phyloP scores from a whole-genome alignment of 2,329 filamentous ascomycete species.

The Fusarium subglutinans region DNA sequence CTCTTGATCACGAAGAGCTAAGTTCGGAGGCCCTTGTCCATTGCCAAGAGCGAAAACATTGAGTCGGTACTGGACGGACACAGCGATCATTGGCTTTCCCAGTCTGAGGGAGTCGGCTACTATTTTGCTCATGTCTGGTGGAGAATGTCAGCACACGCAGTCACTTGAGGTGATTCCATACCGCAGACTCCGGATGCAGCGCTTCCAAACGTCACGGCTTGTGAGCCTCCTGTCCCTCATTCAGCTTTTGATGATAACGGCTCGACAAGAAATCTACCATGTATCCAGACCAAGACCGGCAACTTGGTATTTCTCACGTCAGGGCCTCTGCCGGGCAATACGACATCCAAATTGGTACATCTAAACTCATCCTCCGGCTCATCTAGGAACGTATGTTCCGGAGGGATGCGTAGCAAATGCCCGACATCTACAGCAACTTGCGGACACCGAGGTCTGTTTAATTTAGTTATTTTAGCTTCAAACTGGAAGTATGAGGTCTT shows the following conservation, averaged over 20 bases:
- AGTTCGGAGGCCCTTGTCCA: constrained; percentile 47
- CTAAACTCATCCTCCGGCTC: constrained; percentile 54
- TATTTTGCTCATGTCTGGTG: constrained; percentile 35
- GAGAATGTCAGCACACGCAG: rapidly evolving
- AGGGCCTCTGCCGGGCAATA: constrained; percentile 36
- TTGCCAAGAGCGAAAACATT: constrained; percentile 54
- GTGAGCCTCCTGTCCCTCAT: constrained; percentile 48
- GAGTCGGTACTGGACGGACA: constrained; percentile 38
- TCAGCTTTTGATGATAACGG: rapidly evolving
- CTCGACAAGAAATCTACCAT: constrained; percentile 42
- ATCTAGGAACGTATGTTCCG: constrained; percentile 19
- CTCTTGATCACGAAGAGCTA: constrained; percentile 49
- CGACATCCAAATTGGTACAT: constrained; percentile 55
- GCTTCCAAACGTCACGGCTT: constrained; percentile 55
- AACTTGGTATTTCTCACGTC: background rate
- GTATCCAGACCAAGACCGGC: constrained; percentile 57
- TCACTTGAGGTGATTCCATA: constrained; percentile 23
- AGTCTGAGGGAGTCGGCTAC: constrained; percentile 48
- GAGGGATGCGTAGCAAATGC: constrained; percentile 54
- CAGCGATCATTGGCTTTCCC: constrained; percentile 32
- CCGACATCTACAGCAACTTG: constrained; percentile 53
- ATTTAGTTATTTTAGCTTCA: rapidly evolving
- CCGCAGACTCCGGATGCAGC: constrained; percentile 53
- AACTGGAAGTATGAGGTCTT: rapidly evolving
- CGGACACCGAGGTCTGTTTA: constrained; percentile 51